phyloP scores from a whole-genome alignment of 2,329 filamentous ascomycete species.

The Hypomyces perniciosus region DNA sequence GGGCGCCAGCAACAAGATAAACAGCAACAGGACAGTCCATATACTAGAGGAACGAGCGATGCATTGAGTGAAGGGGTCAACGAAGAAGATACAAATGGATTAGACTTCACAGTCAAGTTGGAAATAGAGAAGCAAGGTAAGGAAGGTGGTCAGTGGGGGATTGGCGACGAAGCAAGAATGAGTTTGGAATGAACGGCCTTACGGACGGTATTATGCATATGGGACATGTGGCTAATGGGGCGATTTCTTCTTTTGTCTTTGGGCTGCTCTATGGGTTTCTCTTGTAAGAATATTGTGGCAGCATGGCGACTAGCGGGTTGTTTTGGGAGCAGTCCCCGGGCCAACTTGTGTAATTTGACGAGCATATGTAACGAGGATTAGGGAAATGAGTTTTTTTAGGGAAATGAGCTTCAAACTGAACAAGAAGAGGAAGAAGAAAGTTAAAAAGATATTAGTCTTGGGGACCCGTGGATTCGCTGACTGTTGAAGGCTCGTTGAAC shows the following conservation, averaged over 20 bases:
- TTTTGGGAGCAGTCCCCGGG: no score
- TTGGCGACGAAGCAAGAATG: conserved; percentile 82
- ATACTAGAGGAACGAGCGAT: conserved; percentile 36
- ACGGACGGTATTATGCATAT: background rate
- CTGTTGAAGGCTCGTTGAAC: no score
- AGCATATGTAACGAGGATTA: background rate
- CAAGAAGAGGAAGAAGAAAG: no score
- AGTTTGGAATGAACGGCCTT: conserved; percentile 56
- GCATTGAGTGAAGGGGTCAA: conserved; percentile 38
- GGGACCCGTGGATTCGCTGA: no score
- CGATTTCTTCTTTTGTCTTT: background rate
- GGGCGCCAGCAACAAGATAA: conserved; percentile 6
- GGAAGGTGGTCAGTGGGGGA: conserved; percentile 63
- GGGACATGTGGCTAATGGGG: background rate
- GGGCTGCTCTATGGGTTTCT: background rate
- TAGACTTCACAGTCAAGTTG: conserved; percentile 42
- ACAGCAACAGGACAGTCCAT: conserved; percentile 28
- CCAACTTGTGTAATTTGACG: background rate
- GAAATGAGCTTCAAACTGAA: background rate
- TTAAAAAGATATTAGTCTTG: no score
- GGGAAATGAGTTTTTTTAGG: background rate
- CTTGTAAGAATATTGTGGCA: background rate
- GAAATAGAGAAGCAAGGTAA: conserved; percentile 47
- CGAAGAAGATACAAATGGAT: conserved; percentile 35
- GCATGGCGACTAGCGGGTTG: background rate